These are phyloP conservation scores for Coemansia sp. DNA, from an alignment of 192 early-diverging fungal genomes.

Conservation along the genomic window DNA sequence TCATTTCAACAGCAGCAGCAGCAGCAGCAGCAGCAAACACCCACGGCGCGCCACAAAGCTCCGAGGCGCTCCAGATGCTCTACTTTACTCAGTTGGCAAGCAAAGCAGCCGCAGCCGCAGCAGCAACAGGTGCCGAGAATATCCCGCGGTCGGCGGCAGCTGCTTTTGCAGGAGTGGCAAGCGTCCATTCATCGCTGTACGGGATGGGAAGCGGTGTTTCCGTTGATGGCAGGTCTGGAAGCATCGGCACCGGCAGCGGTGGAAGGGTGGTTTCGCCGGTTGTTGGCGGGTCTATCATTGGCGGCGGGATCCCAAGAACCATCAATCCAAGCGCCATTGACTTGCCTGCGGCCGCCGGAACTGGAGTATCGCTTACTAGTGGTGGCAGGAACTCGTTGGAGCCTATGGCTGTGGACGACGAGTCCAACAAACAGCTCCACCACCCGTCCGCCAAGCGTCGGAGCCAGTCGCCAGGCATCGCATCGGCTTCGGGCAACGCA, in stretches of 20 bases:
- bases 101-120: conserved; percentile 20
- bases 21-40: conserved; percentile 3
- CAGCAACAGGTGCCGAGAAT: conserved; percentile 1
- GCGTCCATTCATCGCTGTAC: conserved; percentile 18
- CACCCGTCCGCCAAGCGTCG: neutral
- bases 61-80: conserved; percentile 53
- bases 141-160: conserved; percentile 22
- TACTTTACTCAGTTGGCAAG: conserved; percentile 48
- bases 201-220: conserved; percentile 5
- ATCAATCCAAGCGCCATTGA: conserved; percentile 54
- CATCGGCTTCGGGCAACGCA: neutral
- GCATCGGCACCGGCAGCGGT: neutral
- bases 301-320: conserved; percentile 31
- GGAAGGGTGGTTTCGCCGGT: neutral
- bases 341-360: conserved; percentile 13
- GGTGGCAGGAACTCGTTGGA: neutral
- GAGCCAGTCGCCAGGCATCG: conserved; percentile 20
- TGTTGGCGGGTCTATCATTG: neutral
- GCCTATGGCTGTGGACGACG: conserved; percentile 10
- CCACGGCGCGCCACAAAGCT: neutral
- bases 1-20: neutral
- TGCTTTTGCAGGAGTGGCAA: conserved; percentile 9
- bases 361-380: neutral
- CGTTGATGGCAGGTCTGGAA: neutral
- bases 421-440: neutral